Evolutionary conservation across 2,329 filamentous ascomycete species (phyloP), one percentile per base, ranked within the genome.

Genomic region (Alternaria arbusti): DNA sequence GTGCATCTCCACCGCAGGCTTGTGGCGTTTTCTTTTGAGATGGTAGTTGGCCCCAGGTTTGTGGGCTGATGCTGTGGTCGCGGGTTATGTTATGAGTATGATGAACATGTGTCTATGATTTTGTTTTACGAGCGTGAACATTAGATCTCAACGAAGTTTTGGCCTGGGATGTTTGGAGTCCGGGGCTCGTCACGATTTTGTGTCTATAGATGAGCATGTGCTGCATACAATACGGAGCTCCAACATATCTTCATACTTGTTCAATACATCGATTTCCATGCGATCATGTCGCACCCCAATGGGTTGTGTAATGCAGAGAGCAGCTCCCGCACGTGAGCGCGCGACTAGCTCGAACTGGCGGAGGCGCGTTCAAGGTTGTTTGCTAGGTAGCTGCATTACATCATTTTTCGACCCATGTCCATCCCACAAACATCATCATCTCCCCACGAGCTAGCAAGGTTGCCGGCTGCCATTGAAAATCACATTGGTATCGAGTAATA

Each of bases 401-500:
- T 45, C 30, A 28, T 25, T 13, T 26, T 17, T 11, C 22, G 8
- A 23, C 26, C n/a, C n/a, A n/a, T 15, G 13, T 26, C 4, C 13
- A 46, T 23, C 4, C 1, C 4, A 36, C 32, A n/a, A 45, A 45
- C 25, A 46, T 46, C 25, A n/a, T 13, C 6, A 32, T 7, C 9
- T 28, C 10, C 5, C 17, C 11, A 20, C 17, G 1, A 52, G 5
- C 6, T 13, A 52, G 0, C 17, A 36, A 11, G 11, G 6, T 13
- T 3, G 17, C 11, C 13, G 3, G 5, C 2, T 36, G 2, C n/a
- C 10, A 1, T 25, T 13, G 10, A 11, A 28, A 28, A 1, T 44
- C 36, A 30, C 0, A 20, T 0, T 5, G 1, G 6, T 1, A 0
- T 2, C 7, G 15, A 32, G 25, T 1, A 11, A 30, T 0, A 10